These are phyloP conservation scores for Clonostachys sp. DNA, from an alignment of 2,329 filamentous ascomycete species.

Conservation along the genomic window DNA sequence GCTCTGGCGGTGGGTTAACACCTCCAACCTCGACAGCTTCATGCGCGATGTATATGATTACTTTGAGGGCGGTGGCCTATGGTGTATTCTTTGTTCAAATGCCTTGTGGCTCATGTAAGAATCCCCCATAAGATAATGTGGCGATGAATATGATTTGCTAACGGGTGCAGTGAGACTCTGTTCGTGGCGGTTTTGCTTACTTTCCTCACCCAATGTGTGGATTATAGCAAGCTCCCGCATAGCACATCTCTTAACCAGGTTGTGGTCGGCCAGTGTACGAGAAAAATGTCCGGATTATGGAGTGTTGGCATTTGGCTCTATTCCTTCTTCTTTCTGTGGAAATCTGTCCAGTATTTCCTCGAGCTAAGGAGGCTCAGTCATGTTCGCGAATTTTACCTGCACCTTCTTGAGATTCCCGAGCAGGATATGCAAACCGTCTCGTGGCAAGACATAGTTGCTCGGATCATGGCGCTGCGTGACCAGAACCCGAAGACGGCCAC, in stretches of 20 bases:
- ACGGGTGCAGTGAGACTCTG: constrained; percentile 59
- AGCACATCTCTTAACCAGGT: constrained; percentile 52
- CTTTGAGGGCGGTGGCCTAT: constrained; percentile 76
- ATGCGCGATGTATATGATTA: constrained; percentile 83
- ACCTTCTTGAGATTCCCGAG: constrained; percentile 76
- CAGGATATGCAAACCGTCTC: constrained; percentile 90
- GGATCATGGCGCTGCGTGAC: constrained; percentile 79
- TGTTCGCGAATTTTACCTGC: constrained; percentile 80
- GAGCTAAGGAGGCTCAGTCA: constrained; percentile 70
- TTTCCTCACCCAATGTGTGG: constrained; percentile 80
- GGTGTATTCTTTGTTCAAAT: constrained; percentile 74
- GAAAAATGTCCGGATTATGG: constrained; percentile 68
- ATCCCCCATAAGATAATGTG: neutral
- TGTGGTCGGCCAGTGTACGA: constrained; percentile 69
- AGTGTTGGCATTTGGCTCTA: constrained; percentile 81
- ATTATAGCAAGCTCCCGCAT: constrained; percentile 70
- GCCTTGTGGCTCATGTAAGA: constrained; percentile 68
- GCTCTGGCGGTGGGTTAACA: constrained; percentile 90
- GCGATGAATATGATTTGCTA: constrained; percentile 2
- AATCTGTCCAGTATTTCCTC: constrained; percentile 67
- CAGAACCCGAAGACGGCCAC: constrained; percentile 76
- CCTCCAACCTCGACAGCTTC: constrained; percentile 84
- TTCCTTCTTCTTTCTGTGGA: constrained; percentile 80
- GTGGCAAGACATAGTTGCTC: constrained; percentile 85
- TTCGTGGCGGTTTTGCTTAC: constrained; percentile 82